Evolutionary conservation across 441 rosid species (phyloP), one percentile per base, ranked within the genome.

Genomic region (Gossypium trilobum): DNA sequence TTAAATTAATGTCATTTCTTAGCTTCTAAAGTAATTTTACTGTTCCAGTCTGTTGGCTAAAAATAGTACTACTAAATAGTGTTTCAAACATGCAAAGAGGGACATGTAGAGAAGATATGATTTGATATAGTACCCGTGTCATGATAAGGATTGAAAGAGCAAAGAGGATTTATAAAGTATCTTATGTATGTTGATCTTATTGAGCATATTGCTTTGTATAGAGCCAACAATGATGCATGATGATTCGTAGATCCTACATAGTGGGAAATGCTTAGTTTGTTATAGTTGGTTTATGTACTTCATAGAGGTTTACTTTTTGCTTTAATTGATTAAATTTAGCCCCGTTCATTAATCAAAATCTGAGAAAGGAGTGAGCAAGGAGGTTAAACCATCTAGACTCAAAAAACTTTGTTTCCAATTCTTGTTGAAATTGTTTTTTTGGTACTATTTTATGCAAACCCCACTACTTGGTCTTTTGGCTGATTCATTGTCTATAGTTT

Each of bases 241-340:
- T 66, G 70, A 23, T 46, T 29, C 6, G 50, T 50, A 46, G 20
- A 42, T 64, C 31, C 69, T 64, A 42, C 52, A 36, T 31, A 4
- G 48, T 17, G 50, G 67, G 68, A 62, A 62, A 33, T 61, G 48
- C 44, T 62, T 62, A 36, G 50, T 62, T 33, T 62, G n/a, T 62
- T 17, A n/a, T 61, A 14, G 67, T 61, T 33, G 10, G 14, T 61
- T 61, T 31, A 62, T 62, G 50, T 33, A 62, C 67, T 46, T 31
- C 6, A 31, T 33, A 62, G 50, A 36, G 50, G 14, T 62, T 62
- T 62, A 8, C 10, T 62, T 27, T 13, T 59, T 59, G 9, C 11
- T 5, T 29, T 29, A 14, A 31, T 39, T 31, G 65, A 31, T 29
- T 7, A 31, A 60, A 14, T 31, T 29, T 60, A 29, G 22, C 23